Percentiles rank a stretch among this genome's conserved stretches.
Evolutionary conservation across 164 flowering plant genomes (phyloP).

Genomic region (Vitis riparia): DNA sequence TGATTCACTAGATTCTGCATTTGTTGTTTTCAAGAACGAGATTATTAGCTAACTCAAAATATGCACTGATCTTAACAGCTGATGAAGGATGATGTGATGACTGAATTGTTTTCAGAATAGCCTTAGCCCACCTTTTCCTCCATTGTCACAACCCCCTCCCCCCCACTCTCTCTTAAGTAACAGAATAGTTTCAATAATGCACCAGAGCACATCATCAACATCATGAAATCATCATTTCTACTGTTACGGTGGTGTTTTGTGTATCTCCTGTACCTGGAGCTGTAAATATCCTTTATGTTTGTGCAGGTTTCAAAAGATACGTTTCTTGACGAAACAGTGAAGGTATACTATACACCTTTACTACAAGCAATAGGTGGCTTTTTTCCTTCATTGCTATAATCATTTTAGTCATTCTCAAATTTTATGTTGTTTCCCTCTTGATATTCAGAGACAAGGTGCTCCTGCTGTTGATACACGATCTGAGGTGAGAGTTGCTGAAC

Average conservation of each 20-base stretch:
- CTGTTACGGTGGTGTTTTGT: neutral
- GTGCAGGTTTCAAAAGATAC: slow-evolving; percentile 23
- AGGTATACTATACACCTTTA: slow-evolving; percentile 24
- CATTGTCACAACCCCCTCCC: too few relatives aligned
- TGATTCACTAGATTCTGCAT: too few relatives aligned
- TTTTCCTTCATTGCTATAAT: neutral
- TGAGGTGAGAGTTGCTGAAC: slow-evolving; percentile 49
- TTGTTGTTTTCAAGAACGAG: neutral
- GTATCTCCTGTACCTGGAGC: neutral
- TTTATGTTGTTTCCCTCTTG: slow-evolving; percentile 3
- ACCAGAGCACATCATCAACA: neutral
- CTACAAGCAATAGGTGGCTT: neutral
- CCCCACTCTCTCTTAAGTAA: too few relatives aligned
- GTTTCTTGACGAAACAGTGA: slow-evolving; percentile 6
- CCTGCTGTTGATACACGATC: slow-evolving; percentile 46
- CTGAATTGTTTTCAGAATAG: neutral
- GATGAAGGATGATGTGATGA: too few relatives aligned
- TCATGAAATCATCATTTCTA: neutral
- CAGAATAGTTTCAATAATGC: too few relatives aligned
- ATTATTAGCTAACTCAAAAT: neutral
- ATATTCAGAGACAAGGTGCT: slow-evolving; percentile 39
- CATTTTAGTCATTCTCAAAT: neutral
- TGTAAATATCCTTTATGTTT: neutral
- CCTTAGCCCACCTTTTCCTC: neutral
- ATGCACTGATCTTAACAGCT: too few relatives aligned